These are phyloP conservation scores for Symbiodinium pilosum DNA, from an alignment of 73 alveolate species.

Conservation along the genomic window DNA sequence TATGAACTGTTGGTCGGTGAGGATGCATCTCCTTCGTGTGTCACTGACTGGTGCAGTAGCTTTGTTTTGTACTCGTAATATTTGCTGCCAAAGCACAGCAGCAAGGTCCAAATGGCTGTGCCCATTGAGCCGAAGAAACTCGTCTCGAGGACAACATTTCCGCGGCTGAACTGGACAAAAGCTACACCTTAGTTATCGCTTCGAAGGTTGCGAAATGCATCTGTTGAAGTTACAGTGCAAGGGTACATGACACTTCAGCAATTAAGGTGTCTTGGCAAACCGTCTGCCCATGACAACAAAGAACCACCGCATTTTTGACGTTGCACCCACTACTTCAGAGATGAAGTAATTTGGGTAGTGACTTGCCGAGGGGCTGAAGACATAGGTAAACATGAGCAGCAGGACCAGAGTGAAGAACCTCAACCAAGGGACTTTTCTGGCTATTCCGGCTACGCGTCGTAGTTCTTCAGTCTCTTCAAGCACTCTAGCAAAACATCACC, in stretches of 20 bases:
- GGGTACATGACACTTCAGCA: no score
- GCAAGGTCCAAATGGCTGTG: conserved; percentile 89
- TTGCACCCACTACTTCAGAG: no score
- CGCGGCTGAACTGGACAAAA: conserved; percentile 88
- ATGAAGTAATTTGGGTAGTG: no score
- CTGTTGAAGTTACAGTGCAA: no score
- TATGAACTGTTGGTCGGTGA: conserved; percentile 74
- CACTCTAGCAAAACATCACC: no score
- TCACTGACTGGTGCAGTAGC: background rate
- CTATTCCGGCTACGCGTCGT: no score
- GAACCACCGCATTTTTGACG: no score
- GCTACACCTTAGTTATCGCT: background rate
- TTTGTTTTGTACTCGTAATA: no score
- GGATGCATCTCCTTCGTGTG: conserved; percentile 44
- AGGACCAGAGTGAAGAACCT: conserved; percentile 85
- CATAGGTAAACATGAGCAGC: conserved; percentile 80
- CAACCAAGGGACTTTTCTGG: no score
- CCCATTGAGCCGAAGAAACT: conserved; percentile 79
- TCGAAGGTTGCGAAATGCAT: background rate
- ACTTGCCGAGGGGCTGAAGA: conserved; percentile 21
- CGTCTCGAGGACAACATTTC: conserved; percentile 27
- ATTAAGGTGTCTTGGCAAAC: no score
- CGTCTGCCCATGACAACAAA: no score
- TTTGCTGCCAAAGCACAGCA: conserved; percentile 4
- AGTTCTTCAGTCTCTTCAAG: no score